Evolutionary conservation across 2,329 filamentous ascomycete species (phyloP).

Genomic region (Claviceps arundinis): DNA sequence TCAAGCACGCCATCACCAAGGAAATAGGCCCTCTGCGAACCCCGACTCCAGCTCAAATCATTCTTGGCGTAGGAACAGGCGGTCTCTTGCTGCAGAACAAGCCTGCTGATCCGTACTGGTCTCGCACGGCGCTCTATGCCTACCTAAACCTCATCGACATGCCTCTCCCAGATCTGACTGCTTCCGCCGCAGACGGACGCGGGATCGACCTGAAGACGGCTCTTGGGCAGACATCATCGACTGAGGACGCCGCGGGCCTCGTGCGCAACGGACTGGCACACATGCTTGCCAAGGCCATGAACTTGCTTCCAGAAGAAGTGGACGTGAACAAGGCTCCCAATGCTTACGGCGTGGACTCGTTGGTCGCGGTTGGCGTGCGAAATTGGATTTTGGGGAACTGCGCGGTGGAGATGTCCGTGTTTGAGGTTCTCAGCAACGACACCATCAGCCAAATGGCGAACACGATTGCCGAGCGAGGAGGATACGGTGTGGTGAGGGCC

Average conservation of each 20-base stretch:
- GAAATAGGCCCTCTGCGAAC: slow-evolving; percentile 14
- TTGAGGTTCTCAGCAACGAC: slow-evolving; percentile 31
- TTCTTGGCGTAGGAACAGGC: slow-evolving; percentile 41
- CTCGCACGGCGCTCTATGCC: slow-evolving; percentile 33
- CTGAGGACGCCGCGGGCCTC: slow-evolving; percentile 18
- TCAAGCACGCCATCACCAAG: slow-evolving; percentile 32
- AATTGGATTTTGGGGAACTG: slow-evolving; percentile 35
- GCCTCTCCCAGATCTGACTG: slow-evolving; percentile 17
- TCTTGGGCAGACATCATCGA: slow-evolving; percentile 17
- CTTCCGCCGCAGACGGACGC: slow-evolving; percentile 6
- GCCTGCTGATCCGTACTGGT: slow-evolving; percentile 41
- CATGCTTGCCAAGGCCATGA: slow-evolving; percentile 32
- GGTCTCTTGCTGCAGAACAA: slow-evolving; percentile 39
- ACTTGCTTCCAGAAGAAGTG: slow-evolving; percentile 30
- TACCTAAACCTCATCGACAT: slow-evolving; percentile 36
- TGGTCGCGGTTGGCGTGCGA: slow-evolving; percentile 38
- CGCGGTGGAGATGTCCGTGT: slow-evolving; percentile 30
- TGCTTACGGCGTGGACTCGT: slow-evolving; percentile 38
- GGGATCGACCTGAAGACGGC: slow-evolving; percentile 17
- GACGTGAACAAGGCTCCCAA: slow-evolving; percentile 26
- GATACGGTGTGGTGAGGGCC: slow-evolving; percentile 11
- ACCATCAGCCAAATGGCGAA: slow-evolving; percentile 25
- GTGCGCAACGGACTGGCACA: slow-evolving; percentile 23
- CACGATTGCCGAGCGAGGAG: slow-evolving; percentile 21
- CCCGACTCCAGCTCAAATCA: slow-evolving; percentile 30